Evolutionary conservation across 1,284 basidiomycete genomes (phyloP).

Genomic region (Trichosporon coremiiforme): DNA sequence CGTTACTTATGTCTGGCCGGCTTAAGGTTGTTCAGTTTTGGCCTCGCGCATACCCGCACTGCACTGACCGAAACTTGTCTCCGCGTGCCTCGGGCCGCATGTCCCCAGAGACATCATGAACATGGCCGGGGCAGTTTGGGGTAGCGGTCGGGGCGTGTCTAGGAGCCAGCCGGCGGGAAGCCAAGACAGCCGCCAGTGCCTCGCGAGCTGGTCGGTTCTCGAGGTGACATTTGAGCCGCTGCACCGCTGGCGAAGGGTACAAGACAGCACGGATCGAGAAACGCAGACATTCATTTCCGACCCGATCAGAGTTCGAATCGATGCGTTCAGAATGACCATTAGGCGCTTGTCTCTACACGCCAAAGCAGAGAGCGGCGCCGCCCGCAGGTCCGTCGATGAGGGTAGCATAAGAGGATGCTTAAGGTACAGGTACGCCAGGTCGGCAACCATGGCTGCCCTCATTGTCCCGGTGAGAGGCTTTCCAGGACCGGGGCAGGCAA

Average conservation of each 20-base stretch:
- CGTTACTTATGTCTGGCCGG: neutral
- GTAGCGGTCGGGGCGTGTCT: neutral
- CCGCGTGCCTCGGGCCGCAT: neutral
- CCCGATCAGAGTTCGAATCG: too few relatives aligned
- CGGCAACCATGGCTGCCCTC: too few relatives aligned
- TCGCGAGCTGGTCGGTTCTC: neutral
- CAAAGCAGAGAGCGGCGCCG: too few relatives aligned
- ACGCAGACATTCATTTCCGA: neutral
- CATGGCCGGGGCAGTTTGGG: neutral
- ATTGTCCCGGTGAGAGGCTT: neutral
- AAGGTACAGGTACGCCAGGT: neutral
- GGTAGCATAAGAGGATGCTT: neutral
- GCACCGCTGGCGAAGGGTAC: too few relatives aligned
- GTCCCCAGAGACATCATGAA: neutral
- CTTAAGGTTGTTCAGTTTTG: slow-evolving; percentile 12
- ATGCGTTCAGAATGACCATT: too few relatives aligned
- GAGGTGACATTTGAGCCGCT: too few relatives aligned
- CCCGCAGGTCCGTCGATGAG: too few relatives aligned
- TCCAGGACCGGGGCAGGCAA: neutral
- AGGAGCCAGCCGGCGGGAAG: too few relatives aligned
- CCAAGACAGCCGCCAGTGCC: neutral
- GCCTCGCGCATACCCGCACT: neutral
- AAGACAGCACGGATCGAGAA: too few relatives aligned
- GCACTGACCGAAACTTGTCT: neutral
- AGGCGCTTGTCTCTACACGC: too few relatives aligned